Conservation (phyloP, 306 rosid genomes). For the Trifolium subterraneum region DNA sequence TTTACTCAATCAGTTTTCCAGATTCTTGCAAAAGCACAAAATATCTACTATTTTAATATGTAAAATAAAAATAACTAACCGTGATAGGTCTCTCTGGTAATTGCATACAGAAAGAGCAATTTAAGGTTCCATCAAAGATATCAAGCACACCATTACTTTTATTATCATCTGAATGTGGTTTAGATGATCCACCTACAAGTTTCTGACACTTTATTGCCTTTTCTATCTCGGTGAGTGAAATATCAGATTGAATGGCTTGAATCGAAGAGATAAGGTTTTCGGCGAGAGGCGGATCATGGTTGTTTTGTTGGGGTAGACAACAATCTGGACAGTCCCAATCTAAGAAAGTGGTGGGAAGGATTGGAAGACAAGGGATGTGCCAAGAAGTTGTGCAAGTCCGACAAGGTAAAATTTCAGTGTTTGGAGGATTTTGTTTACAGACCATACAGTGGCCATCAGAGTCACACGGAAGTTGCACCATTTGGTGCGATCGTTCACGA, state of each 20-base stretch:
- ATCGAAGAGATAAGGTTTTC: constrained; percentile 50
- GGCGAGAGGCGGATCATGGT: background rate
- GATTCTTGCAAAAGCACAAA: too few relatives aligned
- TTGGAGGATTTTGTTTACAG: constrained; percentile 52
- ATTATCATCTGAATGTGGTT: background rate
- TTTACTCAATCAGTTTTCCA: too few relatives aligned
- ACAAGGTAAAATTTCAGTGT: constrained; percentile 49
- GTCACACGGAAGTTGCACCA: constrained; percentile 38
- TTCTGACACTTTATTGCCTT: constrained; percentile 68
- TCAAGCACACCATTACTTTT: constrained; percentile 36
- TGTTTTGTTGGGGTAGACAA: background rate
- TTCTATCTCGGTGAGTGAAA: constrained; percentile 58
- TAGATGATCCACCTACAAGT: constrained; percentile 50
- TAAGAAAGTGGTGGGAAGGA: constrained; percentile 38
- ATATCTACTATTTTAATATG: too few relatives aligned
- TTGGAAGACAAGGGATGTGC: constrained; percentile 56
- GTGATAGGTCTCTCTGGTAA: constrained; percentile 83
- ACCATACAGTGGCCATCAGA: constrained; percentile 41
- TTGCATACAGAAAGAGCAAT: constrained; percentile 71
- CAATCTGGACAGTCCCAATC: constrained; percentile 76
- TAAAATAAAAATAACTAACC: constrained; percentile 41
- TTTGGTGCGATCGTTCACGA: background rate
- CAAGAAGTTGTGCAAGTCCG: constrained; percentile 57
- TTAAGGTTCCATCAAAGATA: constrained; percentile 47
- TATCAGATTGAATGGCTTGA: constrained; percentile 59